A percentile compares a stretch with the other conserved stretches of the same genome.
Evolutionary conservation across 495 filamentous ascomycete genomes (phyloP).

Genomic region (Talaromyces thailandensis): DNA sequence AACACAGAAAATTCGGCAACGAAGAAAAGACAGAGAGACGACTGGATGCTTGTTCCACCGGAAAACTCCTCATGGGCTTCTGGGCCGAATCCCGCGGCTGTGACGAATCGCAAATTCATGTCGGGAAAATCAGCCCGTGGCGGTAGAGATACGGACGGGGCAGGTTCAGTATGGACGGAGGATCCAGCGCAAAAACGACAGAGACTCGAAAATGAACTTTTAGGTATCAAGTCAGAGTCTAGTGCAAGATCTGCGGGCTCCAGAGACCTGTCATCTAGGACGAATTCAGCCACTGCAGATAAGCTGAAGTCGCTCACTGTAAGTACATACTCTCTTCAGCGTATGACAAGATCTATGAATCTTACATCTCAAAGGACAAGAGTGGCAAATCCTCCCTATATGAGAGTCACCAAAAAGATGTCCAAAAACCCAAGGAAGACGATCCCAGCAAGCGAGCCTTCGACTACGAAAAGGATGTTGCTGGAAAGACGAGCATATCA

Average conservation of each 20-base stretch:
- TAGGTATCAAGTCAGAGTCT: conserved; percentile 48
- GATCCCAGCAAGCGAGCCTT: conserved; percentile 85
- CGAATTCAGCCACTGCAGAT: conserved; percentile 37
- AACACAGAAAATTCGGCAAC: conserved; percentile 19
- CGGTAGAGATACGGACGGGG: conserved; percentile 24
- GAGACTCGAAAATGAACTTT: conserved; percentile 73
- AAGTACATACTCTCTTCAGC: conserved; percentile 6
- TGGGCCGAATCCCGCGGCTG: conserved; percentile 75
- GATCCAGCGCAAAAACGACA: conserved; percentile 81
- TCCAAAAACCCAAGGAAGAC: conserved; percentile 59
- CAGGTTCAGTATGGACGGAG: conserved; percentile 75
- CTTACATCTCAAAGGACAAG: conserved; percentile 33
- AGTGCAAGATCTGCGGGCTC: conserved; percentile 10
- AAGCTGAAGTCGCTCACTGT: conserved; percentile 53
- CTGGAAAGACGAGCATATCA: conserved; percentile 61
- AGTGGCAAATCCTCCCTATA: conserved; percentile 55
- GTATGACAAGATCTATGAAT: background rate
- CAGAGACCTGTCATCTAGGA: conserved; percentile 9
- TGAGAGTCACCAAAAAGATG: conserved; percentile 45
- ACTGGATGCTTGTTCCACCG: conserved; percentile 93
- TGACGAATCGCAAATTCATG: conserved; percentile 77
- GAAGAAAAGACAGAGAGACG: conserved; percentile 56
- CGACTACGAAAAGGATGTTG: conserved; percentile 94
- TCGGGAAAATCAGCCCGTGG: conserved; percentile 54
- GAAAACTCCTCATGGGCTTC: conserved; percentile 49